These are phyloP conservation scores for Leccinum pachyderme DNA, from an alignment of 1,284 basidiomycete genomes.

Conservation along the genomic window DNA sequence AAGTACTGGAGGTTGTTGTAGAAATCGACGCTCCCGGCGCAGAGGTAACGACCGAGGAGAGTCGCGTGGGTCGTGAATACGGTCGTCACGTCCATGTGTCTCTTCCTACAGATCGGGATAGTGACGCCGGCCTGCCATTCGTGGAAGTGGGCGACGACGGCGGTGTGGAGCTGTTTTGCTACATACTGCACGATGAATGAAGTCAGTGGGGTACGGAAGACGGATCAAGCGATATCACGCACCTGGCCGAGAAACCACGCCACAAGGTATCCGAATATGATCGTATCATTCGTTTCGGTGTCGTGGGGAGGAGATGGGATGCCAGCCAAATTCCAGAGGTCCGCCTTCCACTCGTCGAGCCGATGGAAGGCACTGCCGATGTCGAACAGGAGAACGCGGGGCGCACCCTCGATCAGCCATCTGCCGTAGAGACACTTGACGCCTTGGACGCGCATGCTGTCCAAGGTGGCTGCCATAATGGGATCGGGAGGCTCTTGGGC, in stretches of 20 bases:
- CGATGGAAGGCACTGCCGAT: slow-evolving; percentile 85
- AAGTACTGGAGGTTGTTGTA: slow-evolving; percentile 99
- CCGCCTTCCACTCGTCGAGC: slow-evolving; percentile 97
- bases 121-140: slow-evolving; percentile 99
- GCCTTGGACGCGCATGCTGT: slow-evolving; percentile 81
- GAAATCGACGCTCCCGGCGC: slow-evolving; percentile 96
- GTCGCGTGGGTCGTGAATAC: slow-evolving; percentile 99
- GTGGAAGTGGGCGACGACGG: slow-evolving; percentile 97
- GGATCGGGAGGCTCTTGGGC: slow-evolving; percentile 81
- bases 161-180: slow-evolving; percentile 72
- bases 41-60: slow-evolving; percentile 95
- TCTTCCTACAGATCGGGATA: slow-evolving; percentile 93
- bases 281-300: slow-evolving; percentile 98
- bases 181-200: slow-evolving; percentile 58
- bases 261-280: slow-evolving; percentile 97
- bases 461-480: slow-evolving; percentile 67
- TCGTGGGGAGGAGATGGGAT: slow-evolving; percentile 96
- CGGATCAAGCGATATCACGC: slow-evolving; percentile 29
- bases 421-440: slow-evolving; percentile 94
- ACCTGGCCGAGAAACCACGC: slow-evolving; percentile 99
- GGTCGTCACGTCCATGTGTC: slow-evolving; percentile 96
- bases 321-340: slow-evolving; percentile 96
- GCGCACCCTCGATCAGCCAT: slow-evolving; percentile 97
- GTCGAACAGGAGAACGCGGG: slow-evolving; percentile 93
- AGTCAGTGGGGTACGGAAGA: slow-evolving; percentile 1